Percentiles rank a stretch among this genome's conserved stretches.
Evolutionary conservation across 768 basidiomycete genomes (phyloP).

Genomic region (Russula griseocarnosa): DNA sequence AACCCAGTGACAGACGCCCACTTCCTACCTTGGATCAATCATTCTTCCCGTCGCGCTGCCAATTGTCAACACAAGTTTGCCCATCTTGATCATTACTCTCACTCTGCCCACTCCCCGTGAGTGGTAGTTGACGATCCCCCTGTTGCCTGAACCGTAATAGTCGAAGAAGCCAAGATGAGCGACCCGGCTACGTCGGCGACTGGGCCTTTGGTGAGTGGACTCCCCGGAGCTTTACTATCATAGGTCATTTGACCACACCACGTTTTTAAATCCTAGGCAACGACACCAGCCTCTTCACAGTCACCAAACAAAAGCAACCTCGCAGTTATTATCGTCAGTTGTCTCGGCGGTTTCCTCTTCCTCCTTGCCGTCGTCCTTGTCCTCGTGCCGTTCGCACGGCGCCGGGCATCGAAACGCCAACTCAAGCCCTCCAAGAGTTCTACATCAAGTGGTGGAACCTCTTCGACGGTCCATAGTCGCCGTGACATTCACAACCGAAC

Average conservation of each 20-base stretch:
- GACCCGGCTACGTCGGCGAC: neutral
- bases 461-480: constrained; percentile 6
- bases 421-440: constrained; percentile 1
- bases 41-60: constrained; percentile 1
- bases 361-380: constrained; percentile 21
- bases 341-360: constrained; percentile 24
- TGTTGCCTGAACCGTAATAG: neutral
- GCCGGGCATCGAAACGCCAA: constrained; percentile 14
- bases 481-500: constrained; percentile 19
- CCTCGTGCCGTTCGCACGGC: constrained; percentile 21
- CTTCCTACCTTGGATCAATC: neutral
- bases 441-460: constrained; percentile 1
- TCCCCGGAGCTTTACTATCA: neutral
- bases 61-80: constrained; percentile 5
- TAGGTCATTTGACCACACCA: constrained; percentile 23
- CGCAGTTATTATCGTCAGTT: constrained; percentile 21
- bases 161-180: constrained; percentile 13
- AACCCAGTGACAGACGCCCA: constrained; percentile 9
- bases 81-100: neutral
- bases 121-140: neutral
- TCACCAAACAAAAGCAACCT: constrained; percentile 17
- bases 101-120: neutral
- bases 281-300: neutral
- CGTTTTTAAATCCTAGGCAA: constrained; percentile 6
- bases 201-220: constrained; percentile 8